Conservation (phyloP, 2,329 filamentous ascomycete genomes). For the Calonectria honghensis region DNA sequence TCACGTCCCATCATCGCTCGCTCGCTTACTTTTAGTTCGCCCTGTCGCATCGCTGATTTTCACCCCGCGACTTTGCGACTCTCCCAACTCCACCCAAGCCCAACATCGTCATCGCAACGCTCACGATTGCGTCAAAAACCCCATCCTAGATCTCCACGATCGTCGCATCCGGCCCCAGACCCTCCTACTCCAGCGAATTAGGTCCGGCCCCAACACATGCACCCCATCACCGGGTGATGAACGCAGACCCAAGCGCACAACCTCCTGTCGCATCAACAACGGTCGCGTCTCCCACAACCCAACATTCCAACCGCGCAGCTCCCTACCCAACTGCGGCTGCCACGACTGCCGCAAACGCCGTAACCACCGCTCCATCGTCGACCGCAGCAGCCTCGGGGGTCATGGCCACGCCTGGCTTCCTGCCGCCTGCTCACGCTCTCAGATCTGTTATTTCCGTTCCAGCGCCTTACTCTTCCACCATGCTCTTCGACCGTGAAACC, state of each 20-base stretch:
- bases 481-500: slow-evolving; percentile 64
- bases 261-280: slow-evolving; percentile 50
- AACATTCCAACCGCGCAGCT: slow-evolving; percentile 57
- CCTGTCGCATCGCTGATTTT: slow-evolving; percentile 37
- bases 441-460: slow-evolving; percentile 58
- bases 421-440: slow-evolving; percentile 64
- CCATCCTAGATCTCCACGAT: slow-evolving; percentile 47
- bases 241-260: slow-evolving; percentile 48
- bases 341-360: slow-evolving; percentile 30
- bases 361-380: slow-evolving; percentile 21
- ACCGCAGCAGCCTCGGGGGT: slow-evolving; percentile 43
- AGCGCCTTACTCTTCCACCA: slow-evolving; percentile 59
- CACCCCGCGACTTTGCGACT: slow-evolving; percentile 32
- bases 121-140: slow-evolving; percentile 45
- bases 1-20: slow-evolving; percentile 37
- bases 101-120: slow-evolving; percentile 45
- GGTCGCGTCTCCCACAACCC: slow-evolving; percentile 52
- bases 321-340: slow-evolving; percentile 55
- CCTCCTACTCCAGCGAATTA: slow-evolving; percentile 46
- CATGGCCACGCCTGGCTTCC: slow-evolving; percentile 68
- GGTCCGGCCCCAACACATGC: slow-evolving; percentile 54
- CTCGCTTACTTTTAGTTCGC: slow-evolving; percentile 29
- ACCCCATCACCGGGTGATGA: slow-evolving; percentile 57
- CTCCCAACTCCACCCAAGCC: slow-evolving; percentile 18
- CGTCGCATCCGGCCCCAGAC: slow-evolving; percentile 50